phyloP scores from a whole-genome alignment of 495 filamentous ascomycete genomes.

The Podospora sp. region DNA sequence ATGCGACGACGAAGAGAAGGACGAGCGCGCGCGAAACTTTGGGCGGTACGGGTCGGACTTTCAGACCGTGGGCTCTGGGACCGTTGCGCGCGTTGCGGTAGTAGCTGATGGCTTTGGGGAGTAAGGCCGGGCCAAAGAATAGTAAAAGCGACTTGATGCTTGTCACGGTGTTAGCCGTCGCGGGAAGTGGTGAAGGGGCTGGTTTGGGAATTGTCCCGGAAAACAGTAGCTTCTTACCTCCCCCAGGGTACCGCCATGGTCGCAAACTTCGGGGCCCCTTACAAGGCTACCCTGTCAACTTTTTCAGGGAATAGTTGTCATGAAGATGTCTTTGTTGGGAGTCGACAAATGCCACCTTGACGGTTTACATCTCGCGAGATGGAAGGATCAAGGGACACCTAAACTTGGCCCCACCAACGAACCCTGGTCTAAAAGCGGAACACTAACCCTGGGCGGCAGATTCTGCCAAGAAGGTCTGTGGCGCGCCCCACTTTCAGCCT shows the following conservation, averaged over 20 bases:
- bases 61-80: slow-evolving; percentile 31
- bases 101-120: slow-evolving; percentile 70
- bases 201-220: background rate
- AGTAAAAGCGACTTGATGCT: slow-evolving; percentile 79
- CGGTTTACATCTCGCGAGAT: background rate
- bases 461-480: background rate
- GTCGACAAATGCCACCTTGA: background rate
- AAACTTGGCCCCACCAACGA: background rate
- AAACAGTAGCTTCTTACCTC: slow-evolving; percentile 42
- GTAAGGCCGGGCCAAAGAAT: slow-evolving; percentile 82
- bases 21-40: slow-evolving; percentile 54
- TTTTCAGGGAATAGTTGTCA: slow-evolving; percentile 1
- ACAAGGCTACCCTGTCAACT: slow-evolving; percentile 7
- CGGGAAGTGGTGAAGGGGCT: background rate
- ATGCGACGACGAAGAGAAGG: slow-evolving; percentile 59
- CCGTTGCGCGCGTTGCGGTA: slow-evolving; percentile 64
- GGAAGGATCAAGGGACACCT: background rate
- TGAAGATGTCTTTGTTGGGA: background rate
- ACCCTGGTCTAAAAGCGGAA: background rate
- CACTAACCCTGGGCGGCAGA: background rate
- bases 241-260: slow-evolving; percentile 51
- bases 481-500: slow-evolving; percentile 5
- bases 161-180: slow-evolving; percentile 1
- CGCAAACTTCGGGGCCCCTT: slow-evolving; percentile 18
- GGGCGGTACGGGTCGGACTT: slow-evolving; percentile 64